Conservation (phyloP, 495 filamentous ascomycete species). For the Podospora pseudocomata region DNA sequence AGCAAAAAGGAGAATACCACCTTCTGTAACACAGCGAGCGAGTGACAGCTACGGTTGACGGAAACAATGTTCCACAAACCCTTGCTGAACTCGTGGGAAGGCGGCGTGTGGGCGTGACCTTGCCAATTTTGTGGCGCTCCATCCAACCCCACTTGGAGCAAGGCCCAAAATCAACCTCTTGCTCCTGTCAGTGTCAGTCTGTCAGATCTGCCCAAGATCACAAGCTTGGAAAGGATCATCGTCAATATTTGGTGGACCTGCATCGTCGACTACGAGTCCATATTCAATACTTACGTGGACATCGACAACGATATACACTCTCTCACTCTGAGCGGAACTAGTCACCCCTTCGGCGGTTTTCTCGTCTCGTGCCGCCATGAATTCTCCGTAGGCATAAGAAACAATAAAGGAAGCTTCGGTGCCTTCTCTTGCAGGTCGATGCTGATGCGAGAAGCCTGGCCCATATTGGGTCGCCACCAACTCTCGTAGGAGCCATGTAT, state of each 20-base stretch:
- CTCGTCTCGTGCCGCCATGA: slow-evolving; percentile 4
- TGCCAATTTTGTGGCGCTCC: slow-evolving; percentile 2
- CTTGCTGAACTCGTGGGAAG: neutral
- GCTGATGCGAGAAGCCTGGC: slow-evolving; percentile 3
- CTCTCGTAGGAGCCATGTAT: neutral
- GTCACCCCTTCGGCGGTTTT: slow-evolving; percentile 7
- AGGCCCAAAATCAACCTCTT: neutral
- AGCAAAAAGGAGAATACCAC: neutral
- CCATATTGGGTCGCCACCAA: slow-evolving; percentile 1
- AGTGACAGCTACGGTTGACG: neutral
- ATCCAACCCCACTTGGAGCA: neutral
- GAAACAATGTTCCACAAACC: neutral
- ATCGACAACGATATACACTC: neutral
- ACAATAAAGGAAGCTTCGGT: slow-evolving; percentile 19
- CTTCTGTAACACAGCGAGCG: neutral
- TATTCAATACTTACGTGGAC: neutral
- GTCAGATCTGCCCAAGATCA: neutral
- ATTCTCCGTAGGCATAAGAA: slow-evolving; percentile 6
- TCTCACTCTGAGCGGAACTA: neutral
- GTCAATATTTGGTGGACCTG: neutral
- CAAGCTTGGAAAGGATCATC: neutral
- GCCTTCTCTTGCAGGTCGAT: slow-evolving; percentile 24
- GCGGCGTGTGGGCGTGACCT: neutral
- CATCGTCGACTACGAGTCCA: neutral
- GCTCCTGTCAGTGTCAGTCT: neutral